Evolutionary conservation across 2,329 filamentous ascomycete species (phyloP).

Genomic region (Penicillium sclerotigenum): DNA sequence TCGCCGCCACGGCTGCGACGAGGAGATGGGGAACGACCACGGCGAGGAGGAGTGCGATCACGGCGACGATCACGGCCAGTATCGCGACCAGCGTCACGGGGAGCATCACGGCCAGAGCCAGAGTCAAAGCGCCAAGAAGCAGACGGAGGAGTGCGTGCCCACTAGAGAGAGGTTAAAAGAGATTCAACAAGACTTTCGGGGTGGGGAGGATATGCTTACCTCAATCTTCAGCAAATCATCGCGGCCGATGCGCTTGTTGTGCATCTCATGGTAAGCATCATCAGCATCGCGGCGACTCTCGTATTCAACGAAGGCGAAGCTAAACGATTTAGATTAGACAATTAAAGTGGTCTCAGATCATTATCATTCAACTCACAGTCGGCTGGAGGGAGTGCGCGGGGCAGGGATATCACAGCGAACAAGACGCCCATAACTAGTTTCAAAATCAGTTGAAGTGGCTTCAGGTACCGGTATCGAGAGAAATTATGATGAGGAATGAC

Average conservation of each 20-base stretch:
- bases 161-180: slow-evolving; percentile 55
- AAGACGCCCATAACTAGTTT: slow-evolving; percentile 82
- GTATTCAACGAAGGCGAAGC: slow-evolving; percentile 98
- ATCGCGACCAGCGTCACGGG: slow-evolving; percentile 49
- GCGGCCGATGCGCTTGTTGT: slow-evolving; percentile 95
- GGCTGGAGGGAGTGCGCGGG: slow-evolving; percentile 85
- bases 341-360: neutral
- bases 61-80: slow-evolving; percentile 70
- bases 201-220: slow-evolving; percentile 53
- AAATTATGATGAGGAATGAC: slow-evolving; percentile 17
- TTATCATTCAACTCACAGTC: slow-evolving; percentile 69
- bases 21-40: slow-evolving; percentile 60
- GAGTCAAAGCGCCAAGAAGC: slow-evolving; percentile 98
- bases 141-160: slow-evolving; percentile 95
- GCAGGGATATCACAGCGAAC: slow-evolving; percentile 98
- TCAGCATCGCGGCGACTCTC: slow-evolving; percentile 97
- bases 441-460: slow-evolving; percentile 40
- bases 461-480: neutral
- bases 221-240: slow-evolving; percentile 98
- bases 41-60: slow-evolving; percentile 73
- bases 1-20: slow-evolving; percentile 61
- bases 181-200: neutral
- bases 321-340: slow-evolving; percentile 27
- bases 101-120: slow-evolving; percentile 60
- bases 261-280: slow-evolving; percentile 99